Evolutionary conservation across 768 basidiomycete genomes (phyloP).

Genomic region (Mycena venus): DNA sequence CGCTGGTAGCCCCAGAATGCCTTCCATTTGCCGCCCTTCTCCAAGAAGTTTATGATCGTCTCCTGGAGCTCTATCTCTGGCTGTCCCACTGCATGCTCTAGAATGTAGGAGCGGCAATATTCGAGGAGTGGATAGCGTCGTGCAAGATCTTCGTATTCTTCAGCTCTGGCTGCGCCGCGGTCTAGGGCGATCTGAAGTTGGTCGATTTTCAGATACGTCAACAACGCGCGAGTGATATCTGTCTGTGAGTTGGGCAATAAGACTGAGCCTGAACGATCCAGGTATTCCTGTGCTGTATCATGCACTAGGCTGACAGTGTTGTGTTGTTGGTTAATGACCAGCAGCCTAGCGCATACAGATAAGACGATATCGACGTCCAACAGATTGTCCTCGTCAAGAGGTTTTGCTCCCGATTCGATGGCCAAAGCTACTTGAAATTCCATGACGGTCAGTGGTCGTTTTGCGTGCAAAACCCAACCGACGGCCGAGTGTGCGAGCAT

Average conservation of each 20-base stretch:
- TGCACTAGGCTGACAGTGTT: slow-evolving; percentile 9
- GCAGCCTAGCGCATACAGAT: neutral
- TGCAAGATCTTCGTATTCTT: too few relatives aligned
- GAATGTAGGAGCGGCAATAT: neutral
- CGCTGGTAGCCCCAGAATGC: neutral
- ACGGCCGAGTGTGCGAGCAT: too few relatives aligned
- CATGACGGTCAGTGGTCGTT: neutral
- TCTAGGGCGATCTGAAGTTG: neutral
- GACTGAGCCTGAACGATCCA: neutral
- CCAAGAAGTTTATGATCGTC: neutral
- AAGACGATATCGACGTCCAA: neutral
- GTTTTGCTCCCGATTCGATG: neutral
- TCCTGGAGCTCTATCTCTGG: neutral
- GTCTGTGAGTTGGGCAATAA: neutral
- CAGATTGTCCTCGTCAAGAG: neutral
- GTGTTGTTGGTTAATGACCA: neutral
- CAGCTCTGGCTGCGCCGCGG: too few relatives aligned
- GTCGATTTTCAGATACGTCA: neutral
- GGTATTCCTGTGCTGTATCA: slow-evolving; percentile 7
- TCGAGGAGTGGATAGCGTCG: neutral
- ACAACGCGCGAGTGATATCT: neutral
- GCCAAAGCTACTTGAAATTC: slow-evolving; percentile 16
- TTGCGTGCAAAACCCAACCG: too few relatives aligned
- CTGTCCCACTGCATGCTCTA: neutral
- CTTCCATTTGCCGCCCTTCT: neutral